Conservation (phyloP, 345 rosid species). For the Brassica rapa region DNA sequence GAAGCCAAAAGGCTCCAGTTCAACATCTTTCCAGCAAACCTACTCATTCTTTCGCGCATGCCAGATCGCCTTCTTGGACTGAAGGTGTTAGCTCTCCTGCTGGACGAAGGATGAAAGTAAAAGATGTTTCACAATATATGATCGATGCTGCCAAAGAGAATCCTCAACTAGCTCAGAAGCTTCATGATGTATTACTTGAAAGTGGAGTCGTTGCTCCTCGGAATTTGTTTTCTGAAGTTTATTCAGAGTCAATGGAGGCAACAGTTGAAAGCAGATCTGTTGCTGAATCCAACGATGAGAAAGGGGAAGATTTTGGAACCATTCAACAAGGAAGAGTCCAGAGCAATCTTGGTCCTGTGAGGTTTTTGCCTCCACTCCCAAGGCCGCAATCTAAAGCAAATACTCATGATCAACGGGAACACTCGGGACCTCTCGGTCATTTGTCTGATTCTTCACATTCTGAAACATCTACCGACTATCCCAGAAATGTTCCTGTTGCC, state of each 20-base stretch:
- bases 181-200: conserved; percentile 89
- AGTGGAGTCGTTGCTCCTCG: conserved; percentile 93
- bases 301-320: conserved; percentile 40
- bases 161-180: conserved; percentile 86
- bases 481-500: conserved; percentile 75
- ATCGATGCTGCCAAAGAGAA: conserved; percentile 96
- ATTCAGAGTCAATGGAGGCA: conserved; percentile 54
- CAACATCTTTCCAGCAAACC: conserved; percentile 49
- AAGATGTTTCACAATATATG: conserved; percentile 93
- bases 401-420: conserved; percentile 49
- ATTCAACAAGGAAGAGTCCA: conserved; percentile 45
- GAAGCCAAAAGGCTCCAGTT: conserved; percentile 38
- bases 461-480: conserved; percentile 49
- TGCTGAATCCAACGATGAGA: conserved; percentile 46
- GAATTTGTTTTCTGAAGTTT: conserved; percentile 69
- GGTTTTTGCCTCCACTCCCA: conserved; percentile 67
- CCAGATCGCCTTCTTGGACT: conserved; percentile 93
- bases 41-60: conserved; percentile 58
- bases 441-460: conserved; percentile 44
- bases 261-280: conserved; percentile 49
- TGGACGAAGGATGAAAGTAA: conserved; percentile 79
- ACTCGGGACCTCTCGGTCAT: conserved; percentile 41
- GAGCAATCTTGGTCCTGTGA: conserved; percentile 45
- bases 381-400: conserved; percentile 45
- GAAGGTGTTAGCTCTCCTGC: conserved; percentile 96